These are phyloP conservation scores for Polyporus tsugae DNA, from an alignment of 1,284 basidiomycete species.

Conservation along the genomic window DNA sequence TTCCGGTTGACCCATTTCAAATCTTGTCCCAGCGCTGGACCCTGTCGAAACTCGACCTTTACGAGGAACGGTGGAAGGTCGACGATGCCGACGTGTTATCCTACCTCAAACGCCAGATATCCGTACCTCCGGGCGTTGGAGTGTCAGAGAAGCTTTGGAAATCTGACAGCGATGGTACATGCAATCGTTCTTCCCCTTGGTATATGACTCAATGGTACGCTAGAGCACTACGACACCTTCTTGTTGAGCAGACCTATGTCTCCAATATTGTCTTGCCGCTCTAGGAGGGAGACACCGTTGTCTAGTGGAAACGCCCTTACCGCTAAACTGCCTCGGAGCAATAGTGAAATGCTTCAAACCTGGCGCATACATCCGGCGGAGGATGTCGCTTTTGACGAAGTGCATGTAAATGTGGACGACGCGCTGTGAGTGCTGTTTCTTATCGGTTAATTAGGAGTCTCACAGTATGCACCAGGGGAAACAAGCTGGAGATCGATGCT, in stretches of 20 bases:
- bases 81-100: conserved; percentile 44
- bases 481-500: conserved; percentile 44
- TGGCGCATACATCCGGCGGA: conserved; percentile 12
- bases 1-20: conserved; percentile 60
- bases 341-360: conserved; percentile 18
- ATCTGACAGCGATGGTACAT: conserved; percentile 40
- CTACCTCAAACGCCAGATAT: conserved; percentile 47
- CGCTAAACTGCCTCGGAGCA: conserved; percentile 15
- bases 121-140: conserved; percentile 17
- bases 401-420: conserved; percentile 22
- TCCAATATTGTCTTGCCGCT: conserved; percentile 49
- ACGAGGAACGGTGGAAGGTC: conserved; percentile 54
- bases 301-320: conserved; percentile 30
- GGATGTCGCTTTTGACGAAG: conserved; percentile 14
- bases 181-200: background rate
- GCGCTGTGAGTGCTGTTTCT: conserved; percentile 24
- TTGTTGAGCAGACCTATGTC: conserved; percentile 45
- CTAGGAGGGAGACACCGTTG: conserved; percentile 49
- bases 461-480: conserved; percentile 39
- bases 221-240: conserved; percentile 36
- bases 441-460: background rate
- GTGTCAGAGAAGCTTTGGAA: conserved; percentile 44
- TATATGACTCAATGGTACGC: conserved; percentile 25
- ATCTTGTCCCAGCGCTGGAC: conserved; percentile 41
- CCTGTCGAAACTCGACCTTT: conserved; percentile 45